Conservation (phyloP, 371 early-diverging fungal species). For the Mucor velutinosus region DNA sequence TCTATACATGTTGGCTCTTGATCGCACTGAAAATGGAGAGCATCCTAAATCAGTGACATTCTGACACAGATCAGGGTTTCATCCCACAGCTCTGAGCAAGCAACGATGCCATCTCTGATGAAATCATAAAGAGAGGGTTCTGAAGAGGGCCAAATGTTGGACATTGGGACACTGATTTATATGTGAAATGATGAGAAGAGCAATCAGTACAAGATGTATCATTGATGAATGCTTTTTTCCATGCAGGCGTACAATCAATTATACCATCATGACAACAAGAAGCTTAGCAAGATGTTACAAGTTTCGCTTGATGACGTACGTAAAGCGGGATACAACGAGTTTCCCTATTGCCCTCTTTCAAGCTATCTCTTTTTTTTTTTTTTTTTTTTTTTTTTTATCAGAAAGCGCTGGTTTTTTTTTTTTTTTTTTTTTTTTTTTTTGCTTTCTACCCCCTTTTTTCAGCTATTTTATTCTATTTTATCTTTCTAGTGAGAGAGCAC, state of each 20-base stretch:
- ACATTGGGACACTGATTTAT: background rate
- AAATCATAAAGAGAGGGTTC: background rate
- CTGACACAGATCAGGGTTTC: background rate
- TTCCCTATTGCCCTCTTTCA: background rate
- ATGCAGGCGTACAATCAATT: background rate
- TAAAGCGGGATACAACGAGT: background rate
- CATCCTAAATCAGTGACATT: background rate
- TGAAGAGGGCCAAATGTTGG: background rate
- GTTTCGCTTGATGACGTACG: background rate
- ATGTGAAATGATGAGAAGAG: background rate
- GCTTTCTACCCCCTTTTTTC: background rate
- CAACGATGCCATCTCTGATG: background rate
- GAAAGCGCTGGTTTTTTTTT: background rate
- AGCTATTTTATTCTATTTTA: background rate
- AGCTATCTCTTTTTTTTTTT: background rate
- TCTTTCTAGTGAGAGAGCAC: background rate
- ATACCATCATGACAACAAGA: background rate
- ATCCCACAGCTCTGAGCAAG: background rate
- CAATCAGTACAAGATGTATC: background rate
- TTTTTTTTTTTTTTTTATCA: background rate
- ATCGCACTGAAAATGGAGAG: background rate
- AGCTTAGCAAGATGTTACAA: slow-evolving; percentile 1
- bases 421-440: background rate
- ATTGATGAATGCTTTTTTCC: background rate
- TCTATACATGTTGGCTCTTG: too few species aligned